phyloP scores from a whole-genome alignment of 441 rosid species.

The Metrosideros polymorpha region DNA sequence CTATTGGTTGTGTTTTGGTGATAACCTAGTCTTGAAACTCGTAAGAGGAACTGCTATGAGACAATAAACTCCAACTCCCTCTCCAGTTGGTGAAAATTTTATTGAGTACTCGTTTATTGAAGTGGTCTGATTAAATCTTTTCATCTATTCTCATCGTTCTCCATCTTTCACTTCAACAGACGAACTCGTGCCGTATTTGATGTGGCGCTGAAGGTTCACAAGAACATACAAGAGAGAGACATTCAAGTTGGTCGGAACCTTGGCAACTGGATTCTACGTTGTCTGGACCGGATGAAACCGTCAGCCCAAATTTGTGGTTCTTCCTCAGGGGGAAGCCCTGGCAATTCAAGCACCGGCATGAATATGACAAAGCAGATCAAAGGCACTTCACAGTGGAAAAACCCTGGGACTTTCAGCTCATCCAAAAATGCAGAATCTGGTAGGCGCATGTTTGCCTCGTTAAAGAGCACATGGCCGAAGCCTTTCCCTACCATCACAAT shows the following conservation, averaged over 20 bases:
- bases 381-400: constrained; percentile 25
- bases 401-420: constrained; percentile 17
- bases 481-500: constrained; percentile 45
- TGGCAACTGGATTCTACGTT: constrained; percentile 85
- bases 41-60: not conserved
- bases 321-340: constrained; percentile 14
- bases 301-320: constrained; percentile 66
- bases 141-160: not conserved
- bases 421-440: constrained; percentile 34
- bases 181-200: constrained; percentile 55
- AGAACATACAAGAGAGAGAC: constrained; percentile 74
- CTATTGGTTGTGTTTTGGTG: not conserved
- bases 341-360: constrained; percentile 10
- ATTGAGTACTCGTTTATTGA: not conserved
- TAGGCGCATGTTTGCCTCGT: constrained; percentile 44
- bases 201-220: constrained; percentile 54
- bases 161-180: constrained; percentile 21
- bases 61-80: not conserved
- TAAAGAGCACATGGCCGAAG: constrained; percentile 31
- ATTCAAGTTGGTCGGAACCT: constrained; percentile 75
- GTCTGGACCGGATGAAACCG: constrained; percentile 80
- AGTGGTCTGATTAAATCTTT: not conserved
- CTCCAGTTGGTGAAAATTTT: not conserved
- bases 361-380: constrained; percentile 28
- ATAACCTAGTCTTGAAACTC: not conserved